Conservation (phyloP, 345 rosid species). For the Conringia planisiliqua region DNA sequence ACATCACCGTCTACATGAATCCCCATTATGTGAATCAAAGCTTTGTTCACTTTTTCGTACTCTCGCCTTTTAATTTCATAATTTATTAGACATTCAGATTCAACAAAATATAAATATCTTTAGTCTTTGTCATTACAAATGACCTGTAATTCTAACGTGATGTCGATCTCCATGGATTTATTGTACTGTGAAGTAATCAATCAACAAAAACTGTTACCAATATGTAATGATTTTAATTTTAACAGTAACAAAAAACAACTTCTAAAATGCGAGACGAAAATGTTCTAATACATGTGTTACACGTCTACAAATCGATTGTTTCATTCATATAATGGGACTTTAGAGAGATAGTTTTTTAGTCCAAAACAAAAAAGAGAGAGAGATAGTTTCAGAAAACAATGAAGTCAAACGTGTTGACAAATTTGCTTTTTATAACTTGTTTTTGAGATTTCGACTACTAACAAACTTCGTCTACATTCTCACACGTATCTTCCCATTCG, state of each 20-base stretch:
- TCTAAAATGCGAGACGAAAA: background rate
- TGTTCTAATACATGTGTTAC: background rate
- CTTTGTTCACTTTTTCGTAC: background rate
- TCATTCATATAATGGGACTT: too few relatives aligned
- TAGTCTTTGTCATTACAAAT: background rate
- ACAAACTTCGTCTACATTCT: conserved; percentile 24
- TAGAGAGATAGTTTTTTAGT: too few relatives aligned
- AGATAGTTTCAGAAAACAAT: background rate
- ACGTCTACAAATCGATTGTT: background rate
- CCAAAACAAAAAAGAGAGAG: too few relatives aligned
- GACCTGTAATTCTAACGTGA: background rate
- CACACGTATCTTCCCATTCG: conserved; percentile 23
- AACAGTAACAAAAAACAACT: background rate
- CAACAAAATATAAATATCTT: background rate
- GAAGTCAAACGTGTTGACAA: conserved; percentile 22
- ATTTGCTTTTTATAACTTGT: background rate
- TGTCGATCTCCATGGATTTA: background rate
- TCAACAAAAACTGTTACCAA: background rate
- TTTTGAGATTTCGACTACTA: conserved; percentile 18
- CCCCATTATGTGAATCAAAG: background rate
- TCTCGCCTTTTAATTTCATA: background rate
- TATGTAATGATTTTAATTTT: background rate
- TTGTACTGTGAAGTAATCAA: background rate
- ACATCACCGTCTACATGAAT: background rate
- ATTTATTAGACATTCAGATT: background rate